A percentile compares a stretch with the other conserved stretches of the same genome.
Evolutionary conservation across 129 eudicot genomes (phyloP).

Genomic region (Artemisia annua): DNA sequence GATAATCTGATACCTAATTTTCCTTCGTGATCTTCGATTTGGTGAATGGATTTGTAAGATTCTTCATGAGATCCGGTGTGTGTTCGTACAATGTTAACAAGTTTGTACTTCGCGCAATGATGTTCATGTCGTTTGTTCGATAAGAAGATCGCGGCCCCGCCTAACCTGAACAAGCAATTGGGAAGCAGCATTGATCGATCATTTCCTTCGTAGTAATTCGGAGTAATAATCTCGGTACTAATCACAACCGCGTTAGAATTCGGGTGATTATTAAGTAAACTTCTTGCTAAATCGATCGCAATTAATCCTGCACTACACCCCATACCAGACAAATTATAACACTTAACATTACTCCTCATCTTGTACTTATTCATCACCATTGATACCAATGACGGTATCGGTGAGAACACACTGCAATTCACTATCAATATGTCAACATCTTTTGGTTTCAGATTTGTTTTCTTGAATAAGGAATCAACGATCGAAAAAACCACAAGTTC

Average conservation of each 20-base stretch:
- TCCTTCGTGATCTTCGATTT: slow-evolving; percentile 53
- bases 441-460: slow-evolving; percentile 46
- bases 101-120: slow-evolving; percentile 45
- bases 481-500: slow-evolving; percentile 53
- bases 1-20: slow-evolving; percentile 54
- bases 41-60: slow-evolving; percentile 53
- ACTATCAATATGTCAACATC: slow-evolving; percentile 60
- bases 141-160: slow-evolving; percentile 55
- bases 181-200: slow-evolving; percentile 70
- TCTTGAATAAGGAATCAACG: slow-evolving; percentile 40
- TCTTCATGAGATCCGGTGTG: slow-evolving; percentile 57
- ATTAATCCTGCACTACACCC: slow-evolving; percentile 70
- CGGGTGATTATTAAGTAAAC: slow-evolving; percentile 48
- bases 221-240: slow-evolving; percentile 62
- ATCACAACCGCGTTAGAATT: slow-evolving; percentile 56
- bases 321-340: slow-evolving; percentile 66
- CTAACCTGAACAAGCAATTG: slow-evolving; percentile 67
- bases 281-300: slow-evolving; percentile 56
- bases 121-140: slow-evolving; percentile 47
- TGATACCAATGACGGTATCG: slow-evolving; percentile 58
- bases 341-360: slow-evolving; percentile 47
- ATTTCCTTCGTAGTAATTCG: slow-evolving; percentile 58
- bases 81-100: slow-evolving; percentile 53
- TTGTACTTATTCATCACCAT: slow-evolving; percentile 71
- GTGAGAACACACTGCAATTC: slow-evolving; percentile 68